phyloP scores from a whole-genome alignment of 2,329 filamentous ascomycete genomes.

The Herpotrichia juniperi region DNA sequence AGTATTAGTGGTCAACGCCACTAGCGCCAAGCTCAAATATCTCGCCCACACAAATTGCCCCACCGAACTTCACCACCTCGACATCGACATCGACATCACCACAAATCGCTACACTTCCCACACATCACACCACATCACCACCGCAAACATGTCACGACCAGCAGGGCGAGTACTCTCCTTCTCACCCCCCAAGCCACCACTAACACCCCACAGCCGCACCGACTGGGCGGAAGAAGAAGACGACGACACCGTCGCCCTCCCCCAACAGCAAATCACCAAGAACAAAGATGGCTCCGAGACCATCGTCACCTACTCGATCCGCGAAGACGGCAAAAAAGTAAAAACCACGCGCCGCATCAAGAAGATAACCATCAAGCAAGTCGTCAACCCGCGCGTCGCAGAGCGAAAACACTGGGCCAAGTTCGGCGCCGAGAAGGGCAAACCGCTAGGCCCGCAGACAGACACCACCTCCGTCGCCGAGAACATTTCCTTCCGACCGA shows the following conservation, averaged over 20 bases:
- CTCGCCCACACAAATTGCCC: conserved; percentile 10
- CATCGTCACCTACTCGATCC: conserved; percentile 84
- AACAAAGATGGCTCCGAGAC: conserved; percentile 99
- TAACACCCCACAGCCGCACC: conserved; percentile 55
- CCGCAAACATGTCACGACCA: conserved; percentile 43
- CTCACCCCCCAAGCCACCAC: conserved; percentile 4
- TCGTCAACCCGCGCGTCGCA: conserved; percentile 94
- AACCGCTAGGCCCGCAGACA: conserved; percentile 78
- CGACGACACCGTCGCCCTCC: conserved; percentile 85
- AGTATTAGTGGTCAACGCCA: background rate
- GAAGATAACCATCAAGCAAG: conserved; percentile 87
- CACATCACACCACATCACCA: background rate
- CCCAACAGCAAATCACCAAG: conserved; percentile 83
- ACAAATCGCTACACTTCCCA: conserved; percentile 1
- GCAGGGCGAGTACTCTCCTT: conserved; percentile 36
- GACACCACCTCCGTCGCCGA: conserved; percentile 95
- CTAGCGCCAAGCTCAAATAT: conserved; percentile 9
- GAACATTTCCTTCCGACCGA: conserved; percentile 96
- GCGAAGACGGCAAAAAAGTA: conserved; percentile 93
- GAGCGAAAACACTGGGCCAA: conserved; percentile 93
- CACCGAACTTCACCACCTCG: conserved; percentile 5
- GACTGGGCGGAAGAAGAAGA: conserved; percentile 96
- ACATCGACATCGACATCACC: background rate
- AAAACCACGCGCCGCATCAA: conserved; percentile 97
- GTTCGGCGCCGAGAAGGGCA: conserved; percentile 89